Conservation (phyloP, 768 basidiomycete species). For the Trametes cinnabarina region DNA sequence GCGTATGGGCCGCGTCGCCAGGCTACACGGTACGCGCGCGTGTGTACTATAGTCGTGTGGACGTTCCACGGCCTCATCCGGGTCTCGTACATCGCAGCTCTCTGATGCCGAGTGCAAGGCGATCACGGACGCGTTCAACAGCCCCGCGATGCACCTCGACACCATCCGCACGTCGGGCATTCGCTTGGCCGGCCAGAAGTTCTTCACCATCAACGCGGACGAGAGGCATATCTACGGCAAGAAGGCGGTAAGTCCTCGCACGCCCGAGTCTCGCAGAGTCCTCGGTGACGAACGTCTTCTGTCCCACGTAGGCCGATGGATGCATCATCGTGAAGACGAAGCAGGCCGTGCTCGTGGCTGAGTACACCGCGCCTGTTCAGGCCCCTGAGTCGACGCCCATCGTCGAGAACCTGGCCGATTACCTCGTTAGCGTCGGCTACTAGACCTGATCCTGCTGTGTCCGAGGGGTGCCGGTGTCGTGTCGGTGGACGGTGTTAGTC, state of each 20-base stretch:
- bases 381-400: slow-evolving; percentile 62
- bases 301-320: slow-evolving; percentile 69
- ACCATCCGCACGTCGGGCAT: slow-evolving; percentile 65
- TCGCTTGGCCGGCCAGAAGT: slow-evolving; percentile 68
- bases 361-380: slow-evolving; percentile 65
- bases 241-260: slow-evolving; percentile 62
- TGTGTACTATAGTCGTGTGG: too few relatives aligned
- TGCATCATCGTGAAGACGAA: too few relatives aligned
- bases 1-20: slow-evolving; percentile 68
- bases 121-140: too few relatives aligned
- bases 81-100: too few relatives aligned
- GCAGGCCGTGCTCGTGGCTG: slow-evolving; percentile 80
- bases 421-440: slow-evolving; percentile 62
- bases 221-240: slow-evolving; percentile 63
- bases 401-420: slow-evolving; percentile 73
- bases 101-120: too few relatives aligned
- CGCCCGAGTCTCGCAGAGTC: background rate
- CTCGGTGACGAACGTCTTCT: too few relatives aligned
- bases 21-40: slow-evolving; percentile 62
- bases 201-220: slow-evolving; percentile 47
- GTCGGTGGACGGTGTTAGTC: slow-evolving; percentile 4
- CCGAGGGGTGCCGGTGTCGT: background rate
- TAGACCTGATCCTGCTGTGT: slow-evolving; percentile 32
- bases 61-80: too few relatives aligned
- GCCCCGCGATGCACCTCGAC: too few relatives aligned